Evolutionary conservation across 2,329 filamentous ascomycete species (phyloP), one percentile per base, ranked within the genome.

Genomic region (Myrmaecium sp.): DNA sequence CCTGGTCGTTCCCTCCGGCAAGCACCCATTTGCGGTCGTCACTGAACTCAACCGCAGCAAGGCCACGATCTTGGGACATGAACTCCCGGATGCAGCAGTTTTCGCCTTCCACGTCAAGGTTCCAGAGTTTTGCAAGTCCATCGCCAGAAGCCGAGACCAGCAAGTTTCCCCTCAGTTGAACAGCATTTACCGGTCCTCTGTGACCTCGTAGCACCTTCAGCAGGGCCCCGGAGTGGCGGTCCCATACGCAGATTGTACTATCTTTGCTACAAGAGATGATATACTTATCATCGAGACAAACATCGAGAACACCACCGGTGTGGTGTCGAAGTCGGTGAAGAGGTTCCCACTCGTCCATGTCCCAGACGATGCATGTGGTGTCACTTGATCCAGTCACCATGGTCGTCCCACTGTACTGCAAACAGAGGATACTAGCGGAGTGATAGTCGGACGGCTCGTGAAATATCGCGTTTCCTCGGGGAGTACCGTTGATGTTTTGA

Each of bases 191-290:
- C 1, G 89, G 89, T 0, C 89, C 89, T 2, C 71, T 65, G 51
- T 98, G 89, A 5, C 86, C 89, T 18, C 69, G 67, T 25, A 98
- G 66, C 42, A 80, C 77, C 42, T 79, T 80, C 25, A 92, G 54
- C 24, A 91, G 62, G 6, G 59, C 57, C 18, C 82, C 80, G 0
- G 80, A 89, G 29, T 68, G 57, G 23, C 89, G 79, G 44, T 93
- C 80, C 86, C 86, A 95, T 14, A 98, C 74, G 45, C 84, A 91
- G 46, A 98, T 92, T 35, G 69, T 84, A 21, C 76, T 73, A 53
- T 98, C 89, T 54, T 98, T 98, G 48, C 82, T 93, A 60, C 89
- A 98, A 4, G 86, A 94, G 26, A 95, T 77, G 42, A 98, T 94
- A 53, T 92, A 77, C 40, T 76, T 74, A 36, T 82, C 70, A 47